Evolutionary conservation across 148 eudicot genomes (phyloP), one percentile per base, ranked within the genome.

Genomic region (Rhododendron molle): DNA sequence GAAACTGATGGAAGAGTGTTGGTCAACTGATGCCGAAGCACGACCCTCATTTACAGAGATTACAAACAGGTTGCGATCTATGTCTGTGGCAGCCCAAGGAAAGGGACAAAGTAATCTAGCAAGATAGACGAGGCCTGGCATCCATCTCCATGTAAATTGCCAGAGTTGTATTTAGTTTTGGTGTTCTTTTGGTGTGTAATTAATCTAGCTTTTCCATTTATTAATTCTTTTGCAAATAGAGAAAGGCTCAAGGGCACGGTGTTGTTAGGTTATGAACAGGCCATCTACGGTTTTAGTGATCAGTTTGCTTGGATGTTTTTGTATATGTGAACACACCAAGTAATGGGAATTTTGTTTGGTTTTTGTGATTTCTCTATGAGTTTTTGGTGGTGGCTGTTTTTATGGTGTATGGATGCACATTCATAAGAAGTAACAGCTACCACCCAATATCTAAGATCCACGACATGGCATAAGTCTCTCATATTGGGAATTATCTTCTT

Each of bases 31-130:
- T 76, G 97, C 99, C 26, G 90, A 90, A 85, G 77, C 85, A 2
- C 93, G 99, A 6, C 99, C 98, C 47, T 90, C 99, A 2, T 96
- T 96, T 88, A 90, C 96, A 21, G 94, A 93, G 80, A 86, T 96
- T n/a, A 87, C 99, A 46, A 81, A 85, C 34, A 88, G 93, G 82
- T 88, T 96, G 77, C 93, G 96, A 77, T 88, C 90, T 16, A 93
- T 96, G 91, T 91, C 91, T 28, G 85, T 83, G 5, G 72, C 90
- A 40, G 89, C 89, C 74, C 92, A 86, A 32, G 83, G 90, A 32
- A 95, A 87, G 78, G 93, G 92, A 81, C 89, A 88, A 69, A 90
- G 23, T 23, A 81, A 87, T 80, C 85, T 85, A 86, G 91, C 89
- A 81, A 90, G 88, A 85, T 46, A 84, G 44, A 43, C 30, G 8